Conservation (phyloP, 768 basidiomycete species). For the Infundibulicybe gibba region DNA sequence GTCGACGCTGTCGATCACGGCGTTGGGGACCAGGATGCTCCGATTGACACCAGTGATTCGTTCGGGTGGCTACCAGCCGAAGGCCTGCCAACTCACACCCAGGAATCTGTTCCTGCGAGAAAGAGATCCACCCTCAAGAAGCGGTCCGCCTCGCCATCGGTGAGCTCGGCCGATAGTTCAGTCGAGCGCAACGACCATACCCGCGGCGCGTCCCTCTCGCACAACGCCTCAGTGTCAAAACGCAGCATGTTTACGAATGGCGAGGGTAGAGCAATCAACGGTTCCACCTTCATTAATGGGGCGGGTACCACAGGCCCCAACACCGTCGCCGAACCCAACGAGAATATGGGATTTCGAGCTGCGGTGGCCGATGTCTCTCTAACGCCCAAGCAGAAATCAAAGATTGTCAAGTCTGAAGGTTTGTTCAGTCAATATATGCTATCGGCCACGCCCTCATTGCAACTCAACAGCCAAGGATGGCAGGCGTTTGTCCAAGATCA, state of each 20-base stretch:
- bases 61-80: constrained; percentile 14
- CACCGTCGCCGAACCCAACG: constrained; percentile 36
- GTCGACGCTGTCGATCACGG: too few relatives aligned
- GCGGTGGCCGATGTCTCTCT: constrained; percentile 44
- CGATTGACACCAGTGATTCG: constrained; percentile 2
- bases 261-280: constrained; percentile 26
- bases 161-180: constrained; percentile 1
- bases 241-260: constrained; percentile 29
- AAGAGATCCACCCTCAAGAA: neutral
- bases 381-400: constrained; percentile 46
- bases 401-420: constrained; percentile 53
- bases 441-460: neutral
- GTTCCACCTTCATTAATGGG: constrained; percentile 48
- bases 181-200: neutral
- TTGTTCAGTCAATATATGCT: constrained; percentile 10
- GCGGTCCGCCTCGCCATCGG: neutral
- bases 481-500: constrained; percentile 62
- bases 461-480: constrained; percentile 47
- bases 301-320: constrained; percentile 49
- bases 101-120: neutral
- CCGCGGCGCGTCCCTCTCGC: neutral
- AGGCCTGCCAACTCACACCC: constrained; percentile 8
- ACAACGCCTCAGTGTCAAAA: constrained; percentile 17
- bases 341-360: constrained; percentile 35
- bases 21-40: too few relatives aligned